Base-by-base conservation (phyloP, 2,329 filamentous ascomycete species). In the Colletotrichum agaves region DNA sequence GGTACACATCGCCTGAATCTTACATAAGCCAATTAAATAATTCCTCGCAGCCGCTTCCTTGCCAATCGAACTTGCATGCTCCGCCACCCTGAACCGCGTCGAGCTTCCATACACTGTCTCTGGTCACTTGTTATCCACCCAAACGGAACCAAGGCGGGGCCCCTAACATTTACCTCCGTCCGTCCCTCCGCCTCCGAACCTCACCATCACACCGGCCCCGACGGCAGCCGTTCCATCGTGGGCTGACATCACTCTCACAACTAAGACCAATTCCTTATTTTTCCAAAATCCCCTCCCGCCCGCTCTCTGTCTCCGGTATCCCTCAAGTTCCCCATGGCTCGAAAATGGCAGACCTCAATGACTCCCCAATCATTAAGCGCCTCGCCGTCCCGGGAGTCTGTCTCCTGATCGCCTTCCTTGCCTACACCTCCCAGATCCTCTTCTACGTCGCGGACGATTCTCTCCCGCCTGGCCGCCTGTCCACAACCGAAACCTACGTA, bases 351-450 rank as follows among this genome's bases (percentile, higher is more conserved):
- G 81, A 80, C 78, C 70, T 81, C 75, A 75, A 77, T 73, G 75
- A 79, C 68, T 47, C 65, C 53, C 77, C 80, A 61, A 72, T 81
- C 47, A 73, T 88, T 68, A 83, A 86, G 73, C 77, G 79, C 56
- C 81, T 93, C 58, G 90, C 91, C 66, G 87, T 94, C n/a, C 91
- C 91, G 13, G 85, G 83, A 65, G 91, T 92, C 49, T 88, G 88
- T 70, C 62, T 83, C 7, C 80, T 95, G 13, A 91, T 94, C 67
- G 75, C 80, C 60, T 92, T 93, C 75, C 85, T 94, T 3, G 87
- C 88, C 69, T 93, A 91, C 80, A 86, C 87, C 55, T 91, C 92
- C 4, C 93, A 95, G 79, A 86, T 84, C 75, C 82, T 95, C 52
- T 92, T 95, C 76, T 78, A 85, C 71, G 79, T 87, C 69, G 84